Conservation (phyloP, 495 filamentous ascomycete genomes). For the Penicillium canariense region DNA sequence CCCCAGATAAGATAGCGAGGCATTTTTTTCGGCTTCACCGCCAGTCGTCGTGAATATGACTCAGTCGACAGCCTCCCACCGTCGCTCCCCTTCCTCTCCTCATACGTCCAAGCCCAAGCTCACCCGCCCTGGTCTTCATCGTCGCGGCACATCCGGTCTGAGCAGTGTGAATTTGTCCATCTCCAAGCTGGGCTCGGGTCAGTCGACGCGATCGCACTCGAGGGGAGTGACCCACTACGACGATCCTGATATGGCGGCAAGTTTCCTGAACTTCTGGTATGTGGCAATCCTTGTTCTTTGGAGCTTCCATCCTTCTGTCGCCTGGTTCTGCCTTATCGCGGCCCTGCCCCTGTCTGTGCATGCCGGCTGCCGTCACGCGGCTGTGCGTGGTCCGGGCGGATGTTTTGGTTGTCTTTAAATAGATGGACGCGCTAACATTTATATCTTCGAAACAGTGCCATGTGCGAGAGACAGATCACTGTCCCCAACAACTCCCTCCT, state of each 20-base stretch:
- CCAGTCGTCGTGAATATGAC: slow-evolving; percentile 37
- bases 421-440: slow-evolving; percentile 24
- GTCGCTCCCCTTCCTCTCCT: slow-evolving; percentile 36
- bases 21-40: slow-evolving; percentile 39
- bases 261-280: slow-evolving; percentile 67
- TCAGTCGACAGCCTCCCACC: slow-evolving; percentile 37
- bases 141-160: slow-evolving; percentile 35
- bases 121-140: slow-evolving; percentile 34
- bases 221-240: slow-evolving; percentile 35
- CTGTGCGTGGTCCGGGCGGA: too few relatives aligned
- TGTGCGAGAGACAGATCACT: slow-evolving; percentile 67
- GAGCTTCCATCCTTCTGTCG: slow-evolving; percentile 3
- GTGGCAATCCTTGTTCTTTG: slow-evolving; percentile 16
- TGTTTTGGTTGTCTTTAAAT: slow-evolving; percentile 7
- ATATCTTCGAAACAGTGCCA: slow-evolving; percentile 41
- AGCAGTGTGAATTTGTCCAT: slow-evolving; percentile 33
- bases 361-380: slow-evolving; percentile 23
- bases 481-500: slow-evolving; percentile 60
- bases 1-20: slow-evolving; percentile 36
- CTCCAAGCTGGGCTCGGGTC: slow-evolving; percentile 41
- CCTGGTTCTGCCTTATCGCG: background rate
- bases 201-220: slow-evolving; percentile 5
- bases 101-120: slow-evolving; percentile 35
- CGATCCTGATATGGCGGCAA: slow-evolving; percentile 55
- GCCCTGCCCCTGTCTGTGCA: slow-evolving; percentile 18